Evolutionary conservation across 2,329 filamentous ascomycete genomes (phyloP), one percentile per base, ranked within the genome.

Genomic region (Ophiosphaerella herpotricha): DNA sequence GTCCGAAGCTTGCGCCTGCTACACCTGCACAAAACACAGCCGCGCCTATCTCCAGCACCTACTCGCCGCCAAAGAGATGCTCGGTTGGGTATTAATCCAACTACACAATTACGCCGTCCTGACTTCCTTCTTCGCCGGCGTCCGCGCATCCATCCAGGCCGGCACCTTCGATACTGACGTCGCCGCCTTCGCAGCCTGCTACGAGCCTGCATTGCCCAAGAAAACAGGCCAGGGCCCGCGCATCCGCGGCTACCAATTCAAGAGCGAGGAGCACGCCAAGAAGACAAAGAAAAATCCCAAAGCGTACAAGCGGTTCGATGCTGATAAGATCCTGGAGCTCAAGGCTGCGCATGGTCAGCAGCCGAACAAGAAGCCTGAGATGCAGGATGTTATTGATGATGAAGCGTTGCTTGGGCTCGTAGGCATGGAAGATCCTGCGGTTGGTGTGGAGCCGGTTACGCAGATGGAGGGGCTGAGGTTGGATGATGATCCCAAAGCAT

Each of bases 11-110:
- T 99, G 94, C 72, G 62, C 75, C 43, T 99, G 94, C 79, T 93
- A 96, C 71, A 80, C 91, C 18, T 99, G 94, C 78, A 84, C 79
- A 2, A 83, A 82, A 14, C 93, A 97, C 72, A 91, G 96, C 73
- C 80, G 87, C 42, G 93, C 94, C 0, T 99, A 90, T 73, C 68
- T 99, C 32, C 88, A 91, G 58, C 94, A 99, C 72, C 81, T 97
- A 1, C 83, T 99, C 5, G 81, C 85, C 39, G 91, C 94, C 0
- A 95, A 92, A 67, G 94, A 99, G 74, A 97, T 99, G 94, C 84
- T 97, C 4, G 93, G 88, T 21, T 99, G 94, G 94, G 89, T 88
- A 0, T 80, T 99, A 7, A 80, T 99, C 7, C 93, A 97, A 71
- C 82, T 96, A 3, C 94, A 99, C 75, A 99, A 99, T 70, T 86